Base-by-base conservation (phyloP, 2,329 filamentous ascomycete genomes). In the Talaromyces sp. region DNA sequence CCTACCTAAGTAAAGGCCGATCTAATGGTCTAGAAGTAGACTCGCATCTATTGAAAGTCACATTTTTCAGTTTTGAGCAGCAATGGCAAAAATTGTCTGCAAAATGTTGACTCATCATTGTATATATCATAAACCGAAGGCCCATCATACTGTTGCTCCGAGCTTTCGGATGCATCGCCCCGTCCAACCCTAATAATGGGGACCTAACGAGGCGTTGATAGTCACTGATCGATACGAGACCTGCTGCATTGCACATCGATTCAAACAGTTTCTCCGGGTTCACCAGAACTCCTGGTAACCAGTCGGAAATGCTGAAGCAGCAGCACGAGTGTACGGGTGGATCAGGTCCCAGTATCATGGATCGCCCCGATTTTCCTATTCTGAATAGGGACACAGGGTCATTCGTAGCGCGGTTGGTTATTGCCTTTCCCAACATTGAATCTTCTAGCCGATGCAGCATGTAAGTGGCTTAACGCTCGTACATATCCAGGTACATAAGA, bases 201-300 rank as follows among this genome's bases (percentile, higher is more conserved):
- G 19, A 52, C 3, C 6, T 22, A 13, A 15, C 15, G 35, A 37
- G 48, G 48, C 21, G 31, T 28, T 52, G 19, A 9, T 10, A 52
- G 17, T 36, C n/a, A 11, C 3, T 28, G 13, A 11, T 13, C 11
- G 2, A 17, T 52, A 15, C 39, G 43, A 37, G 33, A n/a, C n/a
- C 10, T n/a, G 3, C 35, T 28, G 31, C 19, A n/a, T 17, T 11
- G 8, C 9, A 2, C 5, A 17, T 39, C 48, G 35, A 37, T 5
- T 17, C 48, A 17, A 51, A 39, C 48, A 25, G 35, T 39, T 52
- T 52, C 22, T 37, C 35, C 35, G 48, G 25, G 9, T 13, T 19
- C 7, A 19, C 2, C 33, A 28, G 33, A 46, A 17, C 28, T 48
- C 45, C 45, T 46, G 53, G 53, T 55, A 55, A 46, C 53, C 53